phyloP scores from a whole-genome alignment of 179 eudicot species.

The Beta macrorhiza region DNA sequence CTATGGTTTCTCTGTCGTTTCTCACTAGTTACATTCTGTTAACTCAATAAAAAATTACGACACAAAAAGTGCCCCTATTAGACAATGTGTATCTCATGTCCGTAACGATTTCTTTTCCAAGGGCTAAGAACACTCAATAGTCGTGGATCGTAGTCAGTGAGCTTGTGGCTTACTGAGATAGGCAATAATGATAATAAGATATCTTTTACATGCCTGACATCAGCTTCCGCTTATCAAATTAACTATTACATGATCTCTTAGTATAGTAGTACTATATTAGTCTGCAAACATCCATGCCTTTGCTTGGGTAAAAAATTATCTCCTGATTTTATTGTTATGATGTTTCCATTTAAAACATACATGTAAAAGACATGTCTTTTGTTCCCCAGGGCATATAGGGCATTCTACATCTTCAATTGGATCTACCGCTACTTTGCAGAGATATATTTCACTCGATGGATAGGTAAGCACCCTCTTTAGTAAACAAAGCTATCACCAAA shows the following conservation, averaged over 20 bases:
- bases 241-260: neutral
- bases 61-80: neutral
- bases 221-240: neutral
- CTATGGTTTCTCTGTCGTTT: neutral
- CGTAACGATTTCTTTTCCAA: neutral
- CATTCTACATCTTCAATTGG: slow-evolving; percentile 85
- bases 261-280: neutral
- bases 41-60: neutral
- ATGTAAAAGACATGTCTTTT: neutral
- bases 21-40: neutral
- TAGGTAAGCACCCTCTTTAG: slow-evolving; percentile 41
- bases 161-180: neutral
- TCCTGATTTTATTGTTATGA: neutral
- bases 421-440: slow-evolving; percentile 80
- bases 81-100: neutral
- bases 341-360: neutral
- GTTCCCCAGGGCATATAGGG: slow-evolving; percentile 75
- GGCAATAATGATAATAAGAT: neutral
- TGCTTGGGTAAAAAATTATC: neutral
- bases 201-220: neutral
- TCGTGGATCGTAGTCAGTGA: neutral
- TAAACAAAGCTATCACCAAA: neutral
- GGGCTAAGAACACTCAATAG: neutral
- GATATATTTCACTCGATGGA: slow-evolving; percentile 63
- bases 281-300: no score